Evolutionary conservation across 192 early-diverging fungal species (phyloP).

Genomic region (Cetraspora pellucida): DNA sequence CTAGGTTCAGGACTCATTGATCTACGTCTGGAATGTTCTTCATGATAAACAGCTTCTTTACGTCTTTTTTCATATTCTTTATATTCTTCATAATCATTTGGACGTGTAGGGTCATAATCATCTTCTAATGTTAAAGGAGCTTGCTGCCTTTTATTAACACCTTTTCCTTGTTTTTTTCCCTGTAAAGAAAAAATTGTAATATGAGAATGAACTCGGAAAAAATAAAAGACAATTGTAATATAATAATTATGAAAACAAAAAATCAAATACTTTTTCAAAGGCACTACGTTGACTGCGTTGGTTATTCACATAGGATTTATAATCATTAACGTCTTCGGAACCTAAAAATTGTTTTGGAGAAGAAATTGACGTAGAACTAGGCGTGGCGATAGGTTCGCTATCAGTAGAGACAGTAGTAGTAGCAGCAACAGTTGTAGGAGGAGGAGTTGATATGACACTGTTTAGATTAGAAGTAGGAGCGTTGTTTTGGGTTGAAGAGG

Average conservation of each 20-base stretch:
- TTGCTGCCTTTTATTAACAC: slow-evolving; percentile 37
- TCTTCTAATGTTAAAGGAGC: slow-evolving; percentile 49
- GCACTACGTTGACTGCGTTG: slow-evolving; percentile 36
- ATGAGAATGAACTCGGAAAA: neutral
- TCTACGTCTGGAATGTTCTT: slow-evolving; percentile 7
- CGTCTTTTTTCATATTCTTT: slow-evolving; percentile 57
- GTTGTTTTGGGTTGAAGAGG: neutral
- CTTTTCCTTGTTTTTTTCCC: slow-evolving; percentile 39
- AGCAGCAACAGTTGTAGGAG: neutral
- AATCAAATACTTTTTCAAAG: slow-evolving; percentile 45
- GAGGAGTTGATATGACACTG: slow-evolving; percentile 1
- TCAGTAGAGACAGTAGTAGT: neutral
- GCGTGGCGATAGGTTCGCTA: neutral
- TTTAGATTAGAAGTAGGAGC: neutral
- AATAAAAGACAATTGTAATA: neutral
- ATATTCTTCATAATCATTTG: slow-evolving; percentile 74
- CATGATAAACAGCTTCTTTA: slow-evolving; percentile 37
- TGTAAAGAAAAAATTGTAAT: slow-evolving; percentile 7
- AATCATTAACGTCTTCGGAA: slow-evolving; percentile 25
- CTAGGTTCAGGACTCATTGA: slow-evolving; percentile 8
- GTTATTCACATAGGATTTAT: slow-evolving; percentile 38
- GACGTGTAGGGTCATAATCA: slow-evolving; percentile 68
- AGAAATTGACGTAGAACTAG: neutral
- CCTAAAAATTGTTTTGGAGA: neutral
- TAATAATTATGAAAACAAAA: neutral